Conservation (phyloP, 768 basidiomycete genomes). For the Tulasnella sp. region DNA sequence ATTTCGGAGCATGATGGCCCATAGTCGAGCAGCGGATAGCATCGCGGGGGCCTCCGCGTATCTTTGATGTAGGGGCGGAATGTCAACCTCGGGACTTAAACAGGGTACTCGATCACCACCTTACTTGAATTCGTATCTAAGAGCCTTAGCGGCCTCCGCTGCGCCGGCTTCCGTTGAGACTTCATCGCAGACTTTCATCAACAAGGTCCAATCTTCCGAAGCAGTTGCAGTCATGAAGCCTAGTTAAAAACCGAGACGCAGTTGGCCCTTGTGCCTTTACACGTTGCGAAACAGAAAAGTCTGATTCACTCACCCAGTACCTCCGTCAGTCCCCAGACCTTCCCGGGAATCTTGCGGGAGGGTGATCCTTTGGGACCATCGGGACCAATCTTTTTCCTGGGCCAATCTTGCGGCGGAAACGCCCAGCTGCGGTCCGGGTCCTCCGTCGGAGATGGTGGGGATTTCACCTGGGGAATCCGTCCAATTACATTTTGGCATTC, state of each 20-base stretch:
- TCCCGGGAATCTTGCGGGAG: too few relatives aligned
- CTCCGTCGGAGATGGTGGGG: too few relatives aligned
- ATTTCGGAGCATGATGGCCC: constrained; percentile 88
- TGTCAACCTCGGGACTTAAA: background rate
- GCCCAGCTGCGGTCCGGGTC: too few relatives aligned
- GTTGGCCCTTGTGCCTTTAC: background rate
- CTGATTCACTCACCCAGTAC: constrained; percentile 31
- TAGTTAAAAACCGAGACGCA: background rate
- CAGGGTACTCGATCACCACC: constrained; percentile 31
- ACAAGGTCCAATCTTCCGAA: constrained; percentile 77
- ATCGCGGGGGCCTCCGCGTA: constrained; percentile 74
- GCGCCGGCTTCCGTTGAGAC: constrained; percentile 67
- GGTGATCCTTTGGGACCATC: background rate
- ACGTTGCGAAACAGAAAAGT: too few relatives aligned
- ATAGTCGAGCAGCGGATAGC: constrained; percentile 72
- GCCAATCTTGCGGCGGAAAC: too few relatives aligned
- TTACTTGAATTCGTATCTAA: constrained; percentile 82
- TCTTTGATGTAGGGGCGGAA: constrained; percentile 38
- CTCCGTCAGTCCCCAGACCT: constrained; percentile 33
- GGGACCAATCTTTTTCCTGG: constrained; percentile 16
- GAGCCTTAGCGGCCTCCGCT: constrained; percentile 78
- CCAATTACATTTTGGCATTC: too few relatives aligned
- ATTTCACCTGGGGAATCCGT: too few relatives aligned
- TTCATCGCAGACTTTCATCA: constrained; percentile 81
- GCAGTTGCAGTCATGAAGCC: constrained; percentile 33